phyloP scores from a whole-genome alignment of 768 basidiomycete genomes.

The Mycena pura region DNA sequence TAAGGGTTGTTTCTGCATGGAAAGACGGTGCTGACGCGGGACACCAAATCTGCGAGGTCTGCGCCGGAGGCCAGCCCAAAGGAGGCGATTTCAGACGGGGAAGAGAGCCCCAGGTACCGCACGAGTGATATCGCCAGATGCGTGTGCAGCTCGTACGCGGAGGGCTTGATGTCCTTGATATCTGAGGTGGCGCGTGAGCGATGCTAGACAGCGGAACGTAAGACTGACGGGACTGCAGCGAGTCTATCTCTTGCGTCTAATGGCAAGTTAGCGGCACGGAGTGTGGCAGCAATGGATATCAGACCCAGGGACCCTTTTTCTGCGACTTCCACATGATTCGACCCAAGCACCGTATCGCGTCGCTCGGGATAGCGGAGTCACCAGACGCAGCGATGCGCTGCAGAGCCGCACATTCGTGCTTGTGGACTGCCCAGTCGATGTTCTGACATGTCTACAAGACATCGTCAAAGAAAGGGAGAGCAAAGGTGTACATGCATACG shows the following conservation, averaged over 20 bases:
- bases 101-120: constrained; percentile 67
- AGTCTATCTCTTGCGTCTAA: constrained; percentile 68
- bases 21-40: constrained; percentile 56
- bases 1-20: not conserved
- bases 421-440: constrained; percentile 77
- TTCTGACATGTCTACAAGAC: constrained; percentile 67
- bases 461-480: constrained; percentile 1
- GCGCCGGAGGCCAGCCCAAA: constrained; percentile 63
- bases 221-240: constrained; percentile 78
- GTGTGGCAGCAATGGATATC: constrained; percentile 4
- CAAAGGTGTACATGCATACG: constrained; percentile 49
- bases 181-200: constrained; percentile 47
- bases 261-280: not conserved
- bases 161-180: constrained; percentile 55
- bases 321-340: constrained; percentile 73
- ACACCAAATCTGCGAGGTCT: constrained; percentile 74
- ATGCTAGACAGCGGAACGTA: not conserved
- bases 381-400: constrained; percentile 55
- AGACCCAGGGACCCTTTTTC: constrained; percentile 70
- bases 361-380: constrained; percentile 64
- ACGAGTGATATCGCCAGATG: constrained; percentile 79
- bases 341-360: constrained; percentile 81
- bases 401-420: constrained; percentile 78
- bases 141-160: constrained; percentile 62
- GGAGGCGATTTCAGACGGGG: constrained; percentile 62